Base-by-base conservation (phyloP, 75 land plant genomes). In the Pinus tabuliformis region DNA sequence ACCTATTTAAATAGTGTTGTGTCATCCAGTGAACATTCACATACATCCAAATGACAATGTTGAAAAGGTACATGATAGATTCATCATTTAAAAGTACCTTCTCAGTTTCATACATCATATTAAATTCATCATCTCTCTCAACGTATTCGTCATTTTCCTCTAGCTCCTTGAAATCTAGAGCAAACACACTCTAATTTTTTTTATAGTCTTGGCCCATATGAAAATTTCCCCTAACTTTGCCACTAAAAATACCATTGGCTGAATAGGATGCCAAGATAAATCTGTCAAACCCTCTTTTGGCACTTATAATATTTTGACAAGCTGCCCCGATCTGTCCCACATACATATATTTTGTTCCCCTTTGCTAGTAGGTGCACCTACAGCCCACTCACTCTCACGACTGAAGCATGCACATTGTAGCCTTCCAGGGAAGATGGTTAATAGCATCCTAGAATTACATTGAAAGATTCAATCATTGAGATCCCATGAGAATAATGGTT, bases 161-260 rank as follows among this genome's bases (percentile, higher is more conserved):
- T 0, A 96, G 90, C 79, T 96, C 99, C 77, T 93, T 91, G 62
- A 94, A 96, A 80, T 96, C 97, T n/a, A 97, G 99, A 81, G 97
- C 99, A 90, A 96, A 96, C 5, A 95, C 99, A 85, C 97, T 94
- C 99, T 97, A 96, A 65, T 96, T 96, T 77, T 96, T 95, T 2
- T 95, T 94, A 74, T 96, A 94, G 65, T 96, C 95, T 82, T 96
- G 49, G 99, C 99, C 99, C 99, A 96, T 56, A 96, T 85, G 74
- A 90, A 96, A 49, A 92, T 79, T 37, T 85, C 75, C 49, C 99
- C 99, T 75, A 91, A 82, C 78, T 91, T 65, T 58, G 97, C 92
- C 18, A 96, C 93, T 52, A 97, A 96, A 13, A 85, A 93, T 21
- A 96, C 83, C 60, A 96, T 77, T 0, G 99, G 97, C n/a, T 87